Evolutionary conservation across 345 rosid genomes (phyloP).

Genomic region (Euphorbia pulcherrima): DNA sequence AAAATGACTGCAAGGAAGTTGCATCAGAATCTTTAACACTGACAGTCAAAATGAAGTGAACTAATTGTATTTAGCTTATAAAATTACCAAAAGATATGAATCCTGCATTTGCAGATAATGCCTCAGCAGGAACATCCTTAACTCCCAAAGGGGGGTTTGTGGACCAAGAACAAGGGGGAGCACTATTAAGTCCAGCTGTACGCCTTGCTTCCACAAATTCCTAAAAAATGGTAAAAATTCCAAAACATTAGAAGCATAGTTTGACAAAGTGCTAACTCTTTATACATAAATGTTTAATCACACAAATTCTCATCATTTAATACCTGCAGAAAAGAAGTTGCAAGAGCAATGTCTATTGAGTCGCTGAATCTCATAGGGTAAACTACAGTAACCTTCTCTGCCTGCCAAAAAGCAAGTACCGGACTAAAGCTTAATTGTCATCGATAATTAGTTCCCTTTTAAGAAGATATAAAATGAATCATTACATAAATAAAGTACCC

Average conservation of each 20-base stretch:
- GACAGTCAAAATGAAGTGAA: slow-evolving; percentile 8
- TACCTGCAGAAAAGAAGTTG: slow-evolving; percentile 95
- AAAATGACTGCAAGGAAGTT: slow-evolving; percentile 52
- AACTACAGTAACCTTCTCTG: slow-evolving; percentile 75
- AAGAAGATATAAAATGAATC: background rate
- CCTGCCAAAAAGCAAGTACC: slow-evolving; percentile 41
- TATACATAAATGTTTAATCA: slow-evolving; percentile 4
- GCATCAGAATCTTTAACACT: slow-evolving; percentile 16
- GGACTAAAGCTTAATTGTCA: slow-evolving; percentile 11
- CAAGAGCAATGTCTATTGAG: slow-evolving; percentile 68
- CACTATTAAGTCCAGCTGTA: slow-evolving; percentile 66
- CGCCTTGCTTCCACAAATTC: slow-evolving; percentile 94
- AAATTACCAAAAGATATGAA: slow-evolving; percentile 87
- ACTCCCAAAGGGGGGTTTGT: slow-evolving; percentile 64
- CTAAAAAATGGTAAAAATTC: slow-evolving; percentile 33
- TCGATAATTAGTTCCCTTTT: background rate
- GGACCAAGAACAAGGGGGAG: slow-evolving; percentile 89
- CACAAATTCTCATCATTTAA: slow-evolving; percentile 3
- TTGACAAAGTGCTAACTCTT: background rate
- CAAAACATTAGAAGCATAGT: slow-evolving; percentile 12
- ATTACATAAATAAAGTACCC: background rate
- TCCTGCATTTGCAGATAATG: slow-evolving; percentile 85
- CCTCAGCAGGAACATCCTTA: slow-evolving; percentile 65
- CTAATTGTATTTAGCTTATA: background rate
- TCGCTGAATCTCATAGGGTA: slow-evolving; percentile 95